phyloP scores from a whole-genome alignment of 371 early-diverging fungal species.

The Apophysomyces ossiformis region DNA sequence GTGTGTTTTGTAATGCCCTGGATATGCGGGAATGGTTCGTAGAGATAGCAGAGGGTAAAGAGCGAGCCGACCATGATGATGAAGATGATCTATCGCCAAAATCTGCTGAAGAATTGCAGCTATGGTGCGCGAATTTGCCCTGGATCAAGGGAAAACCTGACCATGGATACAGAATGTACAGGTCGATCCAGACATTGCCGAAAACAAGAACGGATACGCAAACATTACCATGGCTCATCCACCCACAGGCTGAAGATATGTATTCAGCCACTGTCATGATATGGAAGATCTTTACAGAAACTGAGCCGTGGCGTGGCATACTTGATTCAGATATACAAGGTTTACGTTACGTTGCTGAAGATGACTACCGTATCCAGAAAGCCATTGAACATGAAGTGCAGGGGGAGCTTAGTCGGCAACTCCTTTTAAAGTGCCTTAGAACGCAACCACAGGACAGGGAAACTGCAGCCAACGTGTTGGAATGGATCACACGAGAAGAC shows the following conservation, averaged over 20 bases:
- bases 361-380: slow-evolving; percentile 59
- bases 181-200: slow-evolving; percentile 67
- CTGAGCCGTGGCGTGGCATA: slow-evolving; percentile 71
- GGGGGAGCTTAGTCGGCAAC: slow-evolving; percentile 52
- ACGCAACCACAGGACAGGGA: slow-evolving; percentile 56
- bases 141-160: slow-evolving; percentile 66
- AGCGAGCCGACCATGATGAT: slow-evolving; percentile 40
- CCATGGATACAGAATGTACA: slow-evolving; percentile 67
- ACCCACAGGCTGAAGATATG: slow-evolving; percentile 69
- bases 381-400: slow-evolving; percentile 58
- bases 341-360: slow-evolving; percentile 62
- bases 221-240: slow-evolving; percentile 56
- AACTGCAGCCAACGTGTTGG: slow-evolving; percentile 48
- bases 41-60: slow-evolving; percentile 44
- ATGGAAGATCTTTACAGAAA: slow-evolving; percentile 70
- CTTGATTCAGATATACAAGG: slow-evolving; percentile 68
- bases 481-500: slow-evolving; percentile 46
- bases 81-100: slow-evolving; percentile 55
- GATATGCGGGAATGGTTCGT: slow-evolving; percentile 67
- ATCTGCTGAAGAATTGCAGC: slow-evolving; percentile 50
- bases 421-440: slow-evolving; percentile 56
- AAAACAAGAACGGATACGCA: slow-evolving; percentile 57
- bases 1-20: slow-evolving; percentile 56
- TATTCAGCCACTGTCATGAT: slow-evolving; percentile 69
- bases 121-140: slow-evolving; percentile 55